Evolutionary conservation across 2,329 filamentous ascomycete species (phyloP), one percentile per base, ranked within the genome.

Genomic region (Plenodomus lindquistii): DNA sequence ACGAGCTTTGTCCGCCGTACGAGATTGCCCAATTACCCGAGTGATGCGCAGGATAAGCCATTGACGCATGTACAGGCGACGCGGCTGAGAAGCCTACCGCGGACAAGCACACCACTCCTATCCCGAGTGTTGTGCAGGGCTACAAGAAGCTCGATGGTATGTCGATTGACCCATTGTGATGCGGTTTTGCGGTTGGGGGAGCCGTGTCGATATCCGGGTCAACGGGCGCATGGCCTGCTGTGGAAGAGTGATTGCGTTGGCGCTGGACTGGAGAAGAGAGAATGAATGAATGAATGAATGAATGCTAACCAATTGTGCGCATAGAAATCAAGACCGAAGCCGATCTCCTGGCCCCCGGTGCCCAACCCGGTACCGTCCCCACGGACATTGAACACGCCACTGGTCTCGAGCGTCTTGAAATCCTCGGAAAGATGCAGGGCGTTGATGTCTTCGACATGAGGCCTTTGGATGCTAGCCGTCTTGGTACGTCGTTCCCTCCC

Each of bases 401-500:
- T 66, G 94, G 94, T 89, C 83, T 97, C 52, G 94, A 99, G 83
- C 92, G 94, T 85, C 85, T 99, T 66, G 94, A 99, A 79, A 94
- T 99, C 71, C 83, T 99, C 74, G 94, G 94, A 79, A 99, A 99
- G 86, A 96, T 97, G 88, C 91, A 97, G 82, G 92, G 94, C 62
- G 81, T 97, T 68, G 94, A 99, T 73, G 82, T 97, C 74, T 99
- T 99, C 81, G 92, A 99, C 80, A 96, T 97, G 94, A 87, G 85
- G 77, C 94, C 94, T 57, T 85, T 99, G 66, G 94, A 97, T 75
- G 82, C 93, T 58, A 94, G 88, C 75, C 87, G 94, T 72, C 84
- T 84, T 77, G 93, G 93, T 89, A 81, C 60, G 80, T 59, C 16
- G 46, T 43, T 49, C 48, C 44, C 15, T 27, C 10, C 31, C 34